phyloP scores from a whole-genome alignment of 169 alveolate species.

The Eimeria maxima region DNA sequence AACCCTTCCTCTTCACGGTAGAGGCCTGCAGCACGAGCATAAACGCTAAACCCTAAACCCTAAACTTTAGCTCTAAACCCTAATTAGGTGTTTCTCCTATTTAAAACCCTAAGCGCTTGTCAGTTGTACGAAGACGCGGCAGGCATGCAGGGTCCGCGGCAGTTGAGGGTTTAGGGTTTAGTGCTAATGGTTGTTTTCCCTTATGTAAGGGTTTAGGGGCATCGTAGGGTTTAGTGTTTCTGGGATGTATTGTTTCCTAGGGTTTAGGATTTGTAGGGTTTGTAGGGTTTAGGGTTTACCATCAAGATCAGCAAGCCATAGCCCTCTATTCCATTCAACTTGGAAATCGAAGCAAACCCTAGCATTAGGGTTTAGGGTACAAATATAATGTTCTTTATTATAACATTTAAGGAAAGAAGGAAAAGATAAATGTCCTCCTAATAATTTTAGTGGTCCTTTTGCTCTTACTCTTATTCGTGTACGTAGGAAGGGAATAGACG shows the following conservation, averaged over 20 bases:
- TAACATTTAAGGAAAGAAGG: conserved; percentile 89
- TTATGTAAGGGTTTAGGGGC: too few species aligned
- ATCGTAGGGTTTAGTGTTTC: not conserved
- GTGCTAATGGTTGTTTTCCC: not conserved
- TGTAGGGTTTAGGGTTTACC: conserved; percentile 65
- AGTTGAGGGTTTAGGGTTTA: conserved; percentile 7
- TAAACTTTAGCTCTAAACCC: not conserved
- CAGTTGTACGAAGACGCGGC: not conserved
- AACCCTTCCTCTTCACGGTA: conserved; percentile 90
- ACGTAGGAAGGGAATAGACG: conserved; percentile 85
- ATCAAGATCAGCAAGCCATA: conserved; percentile 87
- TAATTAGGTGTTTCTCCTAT: not conserved
- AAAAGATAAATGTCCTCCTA: conserved; percentile 90
- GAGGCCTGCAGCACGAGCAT: conserved; percentile 86
- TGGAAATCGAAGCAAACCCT: conserved; percentile 89
- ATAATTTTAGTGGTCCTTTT: conserved; percentile 89
- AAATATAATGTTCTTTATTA: conserved; percentile 89
- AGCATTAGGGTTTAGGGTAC: conserved; percentile 89
- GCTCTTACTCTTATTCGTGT: conserved; percentile 88
- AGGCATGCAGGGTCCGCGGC: not conserved
- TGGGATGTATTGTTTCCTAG: not conserved
- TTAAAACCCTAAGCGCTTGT: not conserved
- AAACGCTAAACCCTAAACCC: conserved; percentile 10
- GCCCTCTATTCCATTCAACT: conserved; percentile 92
- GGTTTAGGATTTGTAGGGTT: not conserved